Conservation (phyloP, 768 basidiomycete genomes). For the Tricholoma bakamatsutake region DNA sequence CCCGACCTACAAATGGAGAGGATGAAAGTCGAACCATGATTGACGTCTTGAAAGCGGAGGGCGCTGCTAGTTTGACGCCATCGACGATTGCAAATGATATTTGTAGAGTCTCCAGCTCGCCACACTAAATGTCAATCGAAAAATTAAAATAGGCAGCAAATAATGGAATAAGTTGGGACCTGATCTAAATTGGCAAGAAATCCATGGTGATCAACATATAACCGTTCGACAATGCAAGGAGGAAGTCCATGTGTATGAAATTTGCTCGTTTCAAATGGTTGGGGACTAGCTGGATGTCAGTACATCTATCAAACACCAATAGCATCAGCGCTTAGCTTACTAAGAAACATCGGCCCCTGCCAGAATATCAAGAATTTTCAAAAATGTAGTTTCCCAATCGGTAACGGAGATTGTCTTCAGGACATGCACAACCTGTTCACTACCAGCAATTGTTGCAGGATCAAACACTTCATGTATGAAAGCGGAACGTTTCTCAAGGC, state of each 20-base stretch:
- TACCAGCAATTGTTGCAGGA: slow-evolving; percentile 29
- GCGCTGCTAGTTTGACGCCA: slow-evolving; percentile 18
- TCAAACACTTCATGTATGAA: slow-evolving; percentile 52
- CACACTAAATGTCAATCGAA: slow-evolving; percentile 21
- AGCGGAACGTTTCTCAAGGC: slow-evolving; percentile 30
- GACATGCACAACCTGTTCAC: slow-evolving; percentile 30
- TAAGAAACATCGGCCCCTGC: slow-evolving; percentile 39
- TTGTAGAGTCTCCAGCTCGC: slow-evolving; percentile 45
- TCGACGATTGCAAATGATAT: slow-evolving; percentile 33
- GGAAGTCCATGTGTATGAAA: slow-evolving; percentile 29
- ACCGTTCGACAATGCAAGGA: slow-evolving; percentile 33
- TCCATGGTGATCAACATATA: slow-evolving; percentile 46
- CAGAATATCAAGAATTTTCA: slow-evolving; percentile 41
- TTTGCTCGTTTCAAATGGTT: slow-evolving; percentile 44
- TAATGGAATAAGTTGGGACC: slow-evolving; percentile 15
- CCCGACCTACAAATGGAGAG: slow-evolving; percentile 34
- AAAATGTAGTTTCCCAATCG: slow-evolving; percentile 50
- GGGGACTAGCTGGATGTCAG: slow-evolving; percentile 38
- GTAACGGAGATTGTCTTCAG: slow-evolving; percentile 35
- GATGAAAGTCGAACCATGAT: slow-evolving; percentile 27
- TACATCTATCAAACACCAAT: not conserved
- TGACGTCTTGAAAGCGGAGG: slow-evolving; percentile 18
- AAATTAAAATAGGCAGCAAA: not conserved
- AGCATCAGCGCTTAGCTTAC: slow-evolving; percentile 35
- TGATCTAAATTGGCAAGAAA: slow-evolving; percentile 48